Percentiles rank a stretch among this genome's conserved stretches.
phyloP scores from a whole-genome alignment of 2,329 filamentous ascomycete genomes.

The Phialocephala sp. region DNA sequence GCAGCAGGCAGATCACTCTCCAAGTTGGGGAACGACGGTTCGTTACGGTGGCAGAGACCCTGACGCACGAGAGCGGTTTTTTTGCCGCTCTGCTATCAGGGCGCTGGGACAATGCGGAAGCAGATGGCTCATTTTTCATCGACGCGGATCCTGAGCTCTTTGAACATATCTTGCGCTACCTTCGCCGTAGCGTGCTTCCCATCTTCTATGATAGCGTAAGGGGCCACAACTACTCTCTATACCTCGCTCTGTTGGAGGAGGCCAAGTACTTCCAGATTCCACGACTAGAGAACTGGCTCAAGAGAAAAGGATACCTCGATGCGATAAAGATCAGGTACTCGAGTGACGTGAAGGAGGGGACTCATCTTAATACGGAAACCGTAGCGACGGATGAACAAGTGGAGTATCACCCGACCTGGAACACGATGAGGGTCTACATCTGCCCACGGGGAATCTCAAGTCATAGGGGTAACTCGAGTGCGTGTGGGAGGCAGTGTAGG shows the following conservation, averaged over 20 bases:
- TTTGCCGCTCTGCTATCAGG: too few relatives aligned
- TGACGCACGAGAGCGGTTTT: too few relatives aligned
- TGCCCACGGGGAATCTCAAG: conserved; percentile 37
- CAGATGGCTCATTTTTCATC: too few relatives aligned
- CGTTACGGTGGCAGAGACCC: conserved; percentile 1
- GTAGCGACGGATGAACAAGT: conserved; percentile 4
- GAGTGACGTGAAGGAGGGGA: conserved; percentile 22
- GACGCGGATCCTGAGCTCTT: too few relatives aligned
- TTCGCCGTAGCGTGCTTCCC: too few relatives aligned
- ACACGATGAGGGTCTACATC: conserved; percentile 50
- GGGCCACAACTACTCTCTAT: too few relatives aligned
- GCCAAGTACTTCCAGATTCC: too few relatives aligned
- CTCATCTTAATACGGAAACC: not conserved
- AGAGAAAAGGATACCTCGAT: conserved; percentile 21
- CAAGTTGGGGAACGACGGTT: conserved; percentile 22
- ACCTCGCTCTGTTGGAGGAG: too few relatives aligned
- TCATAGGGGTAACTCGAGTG: conserved; percentile 31
- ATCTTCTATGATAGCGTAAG: too few relatives aligned
- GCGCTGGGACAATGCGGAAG: too few relatives aligned
- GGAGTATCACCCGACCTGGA: conserved; percentile 22
- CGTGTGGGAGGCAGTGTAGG: conserved; percentile 30
- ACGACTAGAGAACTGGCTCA: too few relatives aligned
- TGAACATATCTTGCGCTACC: too few relatives aligned
- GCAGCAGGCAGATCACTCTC: not conserved
- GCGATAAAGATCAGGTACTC: conserved; percentile 9